A percentile compares a stretch with the other conserved stretches of the same genome.
phyloP scores from a whole-genome alignment of 2,329 filamentous ascomycete genomes.

The Chrysosphaeria jannelii region DNA sequence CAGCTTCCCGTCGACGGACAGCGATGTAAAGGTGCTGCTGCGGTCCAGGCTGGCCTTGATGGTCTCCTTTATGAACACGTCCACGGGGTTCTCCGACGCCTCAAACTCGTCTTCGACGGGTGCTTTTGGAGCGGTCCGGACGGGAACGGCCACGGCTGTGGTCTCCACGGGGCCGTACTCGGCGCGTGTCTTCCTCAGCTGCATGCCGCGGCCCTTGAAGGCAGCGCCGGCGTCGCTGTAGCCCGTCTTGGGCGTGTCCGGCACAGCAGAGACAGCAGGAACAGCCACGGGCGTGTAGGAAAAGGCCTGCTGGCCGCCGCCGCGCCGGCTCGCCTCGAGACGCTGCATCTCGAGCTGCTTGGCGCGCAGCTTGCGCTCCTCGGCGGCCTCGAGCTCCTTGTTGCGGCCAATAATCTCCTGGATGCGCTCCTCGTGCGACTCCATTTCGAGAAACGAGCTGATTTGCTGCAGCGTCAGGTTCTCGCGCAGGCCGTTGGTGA shows the following conservation, averaged over 20 bases:
- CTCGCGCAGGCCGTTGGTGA: conserved; percentile 83
- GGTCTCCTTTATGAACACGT: too few species aligned
- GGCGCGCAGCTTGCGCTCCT: conserved; percentile 93
- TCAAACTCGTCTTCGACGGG: too few species aligned
- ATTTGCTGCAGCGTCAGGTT: conserved; percentile 92
- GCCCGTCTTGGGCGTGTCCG: conserved; percentile 54
- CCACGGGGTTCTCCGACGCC: too few species aligned
- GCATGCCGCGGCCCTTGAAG: conserved; percentile 90
- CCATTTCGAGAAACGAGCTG: conserved; percentile 98
- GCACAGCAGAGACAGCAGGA: too few species aligned
- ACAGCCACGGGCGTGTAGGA: conserved; percentile 50
- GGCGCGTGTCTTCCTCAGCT: too few species aligned
- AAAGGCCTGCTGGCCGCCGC: conserved; percentile 11
- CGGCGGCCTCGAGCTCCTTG: conserved; percentile 92
- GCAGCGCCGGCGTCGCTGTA: conserved; percentile 35
- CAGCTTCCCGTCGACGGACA: too few species aligned
- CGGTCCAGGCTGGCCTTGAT: too few species aligned
- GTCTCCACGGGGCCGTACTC: too few species aligned
- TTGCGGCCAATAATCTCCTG: conserved; percentile 92
- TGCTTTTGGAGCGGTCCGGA: too few species aligned
- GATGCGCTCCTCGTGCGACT: conserved; percentile 94
- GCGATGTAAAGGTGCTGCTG: too few species aligned
- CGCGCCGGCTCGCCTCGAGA: conserved; percentile 64
- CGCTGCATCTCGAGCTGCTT: conserved; percentile 98
- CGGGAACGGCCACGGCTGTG: too few species aligned